A percentile compares a stretch with the other conserved stretches of the same genome.
phyloP scores from a whole-genome alignment of 2,329 filamentous ascomycete species.

The Ploettnerulaceae sp. region DNA sequence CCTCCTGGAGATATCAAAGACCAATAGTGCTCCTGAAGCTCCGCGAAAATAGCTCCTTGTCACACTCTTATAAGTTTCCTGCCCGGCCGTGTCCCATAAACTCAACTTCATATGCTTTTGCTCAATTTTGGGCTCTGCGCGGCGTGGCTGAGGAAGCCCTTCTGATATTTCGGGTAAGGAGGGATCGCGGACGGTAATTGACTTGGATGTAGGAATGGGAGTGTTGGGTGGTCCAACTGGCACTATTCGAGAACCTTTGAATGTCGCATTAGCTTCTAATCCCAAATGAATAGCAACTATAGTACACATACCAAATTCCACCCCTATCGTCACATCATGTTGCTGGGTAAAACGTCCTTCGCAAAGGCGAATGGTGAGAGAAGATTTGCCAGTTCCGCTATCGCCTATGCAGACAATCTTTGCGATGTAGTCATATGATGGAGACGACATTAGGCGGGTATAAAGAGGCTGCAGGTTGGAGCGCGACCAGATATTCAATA shows the following conservation, averaged over 20 bases:
- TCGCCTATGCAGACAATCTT: conserved; percentile 98
- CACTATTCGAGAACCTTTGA: conserved; percentile 69
- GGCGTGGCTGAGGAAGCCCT: conserved; percentile 52
- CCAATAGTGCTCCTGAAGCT: conserved; percentile 70
- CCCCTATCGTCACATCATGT: conserved; percentile 74
- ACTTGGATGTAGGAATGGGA: conserved; percentile 44
- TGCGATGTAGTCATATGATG: conserved; percentile 96
- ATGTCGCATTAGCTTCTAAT: conserved; percentile 92
- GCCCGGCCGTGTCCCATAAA: conserved; percentile 93
- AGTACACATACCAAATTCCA: conserved; percentile 36
- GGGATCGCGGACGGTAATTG: conserved; percentile 29
- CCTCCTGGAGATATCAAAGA: conserved; percentile 88
- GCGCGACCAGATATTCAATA: conserved; percentile 7
- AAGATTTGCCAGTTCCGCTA: conserved; percentile 91
- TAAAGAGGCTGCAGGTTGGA: conserved; percentile 7
- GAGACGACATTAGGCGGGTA: conserved; percentile 45
- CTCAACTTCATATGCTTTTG: conserved; percentile 88
- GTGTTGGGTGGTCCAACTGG: conserved; percentile 77
- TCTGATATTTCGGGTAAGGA: conserved; percentile 30
- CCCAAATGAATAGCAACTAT: conserved; percentile 47
- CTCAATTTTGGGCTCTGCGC: conserved; percentile 33
- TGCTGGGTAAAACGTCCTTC: conserved; percentile 91
- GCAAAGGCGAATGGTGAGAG: conserved; percentile 90
- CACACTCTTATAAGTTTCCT: conserved; percentile 96
- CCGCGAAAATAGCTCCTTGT: conserved; percentile 75